Base-by-base conservation (phyloP, 2,329 filamentous ascomycete species). In the Fusarium hainanense region DNA sequence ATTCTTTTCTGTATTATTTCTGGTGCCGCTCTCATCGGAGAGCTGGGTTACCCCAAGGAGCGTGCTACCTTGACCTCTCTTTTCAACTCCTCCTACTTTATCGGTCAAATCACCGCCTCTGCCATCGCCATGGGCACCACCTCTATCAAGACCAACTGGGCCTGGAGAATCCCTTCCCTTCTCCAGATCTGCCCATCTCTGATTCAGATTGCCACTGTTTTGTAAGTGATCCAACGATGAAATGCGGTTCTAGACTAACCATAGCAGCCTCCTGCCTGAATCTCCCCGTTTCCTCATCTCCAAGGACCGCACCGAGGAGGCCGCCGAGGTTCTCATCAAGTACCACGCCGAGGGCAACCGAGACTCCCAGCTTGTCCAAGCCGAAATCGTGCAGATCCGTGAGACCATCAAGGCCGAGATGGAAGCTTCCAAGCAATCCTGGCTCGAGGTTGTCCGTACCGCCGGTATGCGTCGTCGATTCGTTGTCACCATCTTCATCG, bases 371-470 rank as follows among this genome's bases (percentile, higher is more conserved):
- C 82, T 89, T 14, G 86, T 89, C 27, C 82, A 83, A 54, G 87
- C 86, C 11, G 89, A 91, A 72, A 85, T 89, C 72, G 83, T 83
- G 1, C 87, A 90, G 75, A 90, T 91, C 68, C 80, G 85, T 51
- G 82, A 84, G 6, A 87, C 88, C 1, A 85, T 89, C 71, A 81
- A 82, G 30, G 71, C 87, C 2, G 87, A 89, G 73, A 78, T 85
- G 56, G 85, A 89, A 64, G 77, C 82, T 47, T 84, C 85, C 28
- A 77, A 77, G 62, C 73, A 75, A 63, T 84, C 84, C 2, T 89
- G 87, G 86, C 51, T 78, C 59, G 85, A 87, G 55, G 78, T 88
- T 75, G 37, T 88, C 28, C 78, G 78, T 42, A 85, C 85, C 0
- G 50, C 82, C 1, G 87, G 83, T 28, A 86, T 85, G 77, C 81